Base-by-base conservation (phyloP, 768 basidiomycete genomes). In the Suillus weaverae region DNA sequence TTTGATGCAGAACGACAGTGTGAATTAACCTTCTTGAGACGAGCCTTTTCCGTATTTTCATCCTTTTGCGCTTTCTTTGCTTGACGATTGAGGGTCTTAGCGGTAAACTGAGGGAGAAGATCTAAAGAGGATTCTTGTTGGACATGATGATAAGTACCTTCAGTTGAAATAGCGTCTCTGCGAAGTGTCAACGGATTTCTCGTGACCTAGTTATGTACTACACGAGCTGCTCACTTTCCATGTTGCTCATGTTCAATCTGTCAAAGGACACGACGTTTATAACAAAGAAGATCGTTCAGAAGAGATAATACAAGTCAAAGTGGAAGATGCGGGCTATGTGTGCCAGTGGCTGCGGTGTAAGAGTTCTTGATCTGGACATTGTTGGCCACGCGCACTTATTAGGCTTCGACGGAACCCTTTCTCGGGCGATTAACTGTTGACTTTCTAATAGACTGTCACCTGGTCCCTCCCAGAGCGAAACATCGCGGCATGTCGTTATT, bases 11-110 rank as follows among this genome's bases (percentile, higher is more conserved):
- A 62, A 54, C 9, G 51, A 50, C 9, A 11, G 46, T 56, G 51
- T 20, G 11, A 41, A 70, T 77, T 36, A 59, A 92, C 96, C 90
- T 96, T 97, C 85, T 99, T 99, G 55, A 99, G 79, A 67, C 91
- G 89, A 60, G 88, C 69, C 79, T 95, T 97, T 82, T 99, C 97
- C 0, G 85, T 70, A 43, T 83, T 85, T 81, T 99, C 97, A 74
- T 99, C 97, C 73, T 97, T 99, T 78, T 95, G 88, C 0, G 97
- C 96, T 79, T 99, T 99, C 84, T 94, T 96, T 4, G 97, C 95
- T 79, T 99, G 97, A 60, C 92, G 86, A 75, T 84, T 91, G 26
- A 99, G 85, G 41, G 94, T 88, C 86, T 99, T 99, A 67, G 97
- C 95, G 22, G 97, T 99, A 83, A 99, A 99, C 97, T 99, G 67